Percentiles rank a stretch among this genome's conserved stretches.
phyloP scores from a whole-genome alignment of 495 filamentous ascomycete species.

The Glarea lozoyensis region DNA sequence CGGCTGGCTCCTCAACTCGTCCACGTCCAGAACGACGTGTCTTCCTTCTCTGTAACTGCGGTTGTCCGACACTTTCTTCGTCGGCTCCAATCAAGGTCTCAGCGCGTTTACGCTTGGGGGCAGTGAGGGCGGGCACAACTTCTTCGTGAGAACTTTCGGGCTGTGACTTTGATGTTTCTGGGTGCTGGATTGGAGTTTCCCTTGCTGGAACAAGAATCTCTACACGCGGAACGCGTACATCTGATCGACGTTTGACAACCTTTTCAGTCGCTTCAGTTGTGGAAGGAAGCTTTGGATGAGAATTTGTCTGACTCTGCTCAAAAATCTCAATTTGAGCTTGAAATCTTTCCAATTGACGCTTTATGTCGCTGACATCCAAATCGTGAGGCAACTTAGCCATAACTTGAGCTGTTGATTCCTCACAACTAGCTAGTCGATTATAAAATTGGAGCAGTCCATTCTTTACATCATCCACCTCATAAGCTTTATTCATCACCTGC shows the following conservation, averaged over 20 bases:
- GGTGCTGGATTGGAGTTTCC: neutral
- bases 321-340: neutral
- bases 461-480: constrained; percentile 13
- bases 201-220: neutral
- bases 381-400: neutral
- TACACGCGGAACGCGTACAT: neutral
- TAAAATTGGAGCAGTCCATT: constrained; percentile 1
- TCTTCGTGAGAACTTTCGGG: neutral
- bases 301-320: neutral
- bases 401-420: neutral
- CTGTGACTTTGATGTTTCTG: neutral
- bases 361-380: neutral
- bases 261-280: neutral
- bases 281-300: neutral
- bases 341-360: constrained; percentile 6
- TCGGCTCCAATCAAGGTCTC: no score
- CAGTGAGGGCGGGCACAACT: neutral
- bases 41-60: no score
- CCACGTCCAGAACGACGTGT: no score
- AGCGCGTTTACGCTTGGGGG: no score
- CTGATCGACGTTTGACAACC: neutral
- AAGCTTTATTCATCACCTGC: constrained; percentile 3
- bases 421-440: neutral
- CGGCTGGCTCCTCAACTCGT: no score
- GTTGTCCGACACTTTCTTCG: no score